These are phyloP conservation scores for Lathyrus aphaca DNA, from an alignment of 306 rosid genomes.

Conservation along the genomic window DNA sequence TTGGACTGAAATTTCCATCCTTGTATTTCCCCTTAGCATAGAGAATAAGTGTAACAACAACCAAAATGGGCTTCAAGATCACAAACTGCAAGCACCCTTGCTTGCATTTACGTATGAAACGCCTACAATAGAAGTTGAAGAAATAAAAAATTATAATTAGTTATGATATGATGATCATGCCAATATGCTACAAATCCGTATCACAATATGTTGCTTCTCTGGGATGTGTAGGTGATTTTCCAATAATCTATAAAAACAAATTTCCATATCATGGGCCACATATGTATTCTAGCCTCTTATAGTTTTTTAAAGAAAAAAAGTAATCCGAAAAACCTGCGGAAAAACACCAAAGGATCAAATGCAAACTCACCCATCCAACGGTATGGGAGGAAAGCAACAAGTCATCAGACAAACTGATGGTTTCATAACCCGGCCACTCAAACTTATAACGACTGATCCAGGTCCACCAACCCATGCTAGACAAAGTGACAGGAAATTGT, in stretches of 20 bases:
- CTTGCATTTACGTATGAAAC: conserved; percentile 97
- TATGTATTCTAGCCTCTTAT: conserved; percentile 12
- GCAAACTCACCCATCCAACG: conserved; percentile 88
- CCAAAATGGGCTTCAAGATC: conserved; percentile 93
- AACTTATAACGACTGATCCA: conserved; percentile 93
- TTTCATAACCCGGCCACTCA: conserved; percentile 84
- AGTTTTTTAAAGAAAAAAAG: background rate
- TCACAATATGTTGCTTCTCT: conserved; percentile 31
- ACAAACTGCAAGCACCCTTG: conserved; percentile 99
- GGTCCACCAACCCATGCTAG: conserved; percentile 99
- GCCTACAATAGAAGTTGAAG: conserved; percentile 63
- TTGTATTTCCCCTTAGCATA: conserved; percentile 84
- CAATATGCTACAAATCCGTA: conserved; percentile 17
- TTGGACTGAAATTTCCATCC: conserved; percentile 91
- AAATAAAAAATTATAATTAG: conserved; percentile 31
- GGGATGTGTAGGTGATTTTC: conserved; percentile 6
- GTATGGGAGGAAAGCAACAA: conserved; percentile 87
- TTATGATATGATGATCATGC: conserved; percentile 28
- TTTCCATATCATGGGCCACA: conserved; percentile 6
- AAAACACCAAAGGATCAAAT: conserved; percentile 15
- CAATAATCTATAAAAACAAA: conserved; percentile 7
- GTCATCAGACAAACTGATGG: conserved; percentile 89
- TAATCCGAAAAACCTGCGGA: conserved; percentile 9
- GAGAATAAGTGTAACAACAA: conserved; percentile 78
- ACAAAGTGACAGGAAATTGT: conserved; percentile 86